Percentiles rank a stretch among this genome's conserved stretches.
phyloP scores from a whole-genome alignment of 2,329 filamentous ascomycete genomes.

The Penicillium sp. region DNA sequence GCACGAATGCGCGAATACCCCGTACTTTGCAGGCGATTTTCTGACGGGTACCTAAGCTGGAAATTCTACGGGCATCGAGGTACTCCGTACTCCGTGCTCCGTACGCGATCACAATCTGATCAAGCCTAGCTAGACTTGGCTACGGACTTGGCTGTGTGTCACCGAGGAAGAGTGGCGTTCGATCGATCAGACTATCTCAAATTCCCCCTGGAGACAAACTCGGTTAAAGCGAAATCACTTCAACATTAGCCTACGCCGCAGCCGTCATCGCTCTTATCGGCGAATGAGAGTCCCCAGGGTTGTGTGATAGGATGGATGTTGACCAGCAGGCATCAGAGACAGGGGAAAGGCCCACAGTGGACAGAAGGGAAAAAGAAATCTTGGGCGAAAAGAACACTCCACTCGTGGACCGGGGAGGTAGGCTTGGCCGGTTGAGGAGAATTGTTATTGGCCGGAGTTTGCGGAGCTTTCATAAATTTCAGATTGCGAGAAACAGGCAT shows the following conservation, averaged over 20 bases:
- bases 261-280: not conserved
- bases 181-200: constrained; percentile 7
- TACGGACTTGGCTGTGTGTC: constrained; percentile 5
- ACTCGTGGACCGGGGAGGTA: not conserved
- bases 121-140: not conserved
- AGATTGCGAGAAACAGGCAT: not conserved
- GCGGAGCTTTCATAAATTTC: constrained; percentile 1
- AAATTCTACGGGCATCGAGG: not conserved
- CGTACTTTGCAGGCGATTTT: not conserved
- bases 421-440: not conserved
- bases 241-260: not conserved
- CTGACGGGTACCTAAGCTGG: not conserved
- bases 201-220: not conserved
- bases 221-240: not conserved
- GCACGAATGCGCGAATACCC: too few species aligned
- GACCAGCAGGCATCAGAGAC: not conserved
- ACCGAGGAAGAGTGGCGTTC: constrained; percentile 1
- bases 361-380: not conserved
- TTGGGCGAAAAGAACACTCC: not conserved
- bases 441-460: not conserved
- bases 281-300: not conserved
- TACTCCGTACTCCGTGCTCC: not conserved
- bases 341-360: constrained; percentile 6
- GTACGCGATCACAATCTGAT: not conserved
- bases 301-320: not conserved